Evolutionary conservation across 1,139 yeast species (phyloP).

Genomic region (Scheffersomyces segobiensis): DNA sequence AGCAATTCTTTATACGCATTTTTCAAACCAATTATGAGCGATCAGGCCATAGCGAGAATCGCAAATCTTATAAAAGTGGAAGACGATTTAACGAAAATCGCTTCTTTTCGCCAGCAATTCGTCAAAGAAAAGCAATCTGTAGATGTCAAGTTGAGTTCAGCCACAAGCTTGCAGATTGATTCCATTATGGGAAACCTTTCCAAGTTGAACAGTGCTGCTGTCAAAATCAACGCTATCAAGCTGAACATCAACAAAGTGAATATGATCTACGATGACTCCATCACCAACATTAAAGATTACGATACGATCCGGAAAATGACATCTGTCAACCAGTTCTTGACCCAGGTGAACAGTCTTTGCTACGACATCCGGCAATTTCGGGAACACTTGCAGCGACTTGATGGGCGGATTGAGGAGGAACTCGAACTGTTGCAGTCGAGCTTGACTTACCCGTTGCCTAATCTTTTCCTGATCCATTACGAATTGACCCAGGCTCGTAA

Average conservation of each 20-base stretch:
- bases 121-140: slow-evolving; percentile 67
- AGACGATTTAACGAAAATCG: slow-evolving; percentile 60
- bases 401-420: slow-evolving; percentile 54
- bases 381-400: slow-evolving; percentile 50
- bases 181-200: slow-evolving; percentile 44
- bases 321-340: slow-evolving; percentile 68
- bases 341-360: slow-evolving; percentile 66
- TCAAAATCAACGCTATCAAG: slow-evolving; percentile 48
- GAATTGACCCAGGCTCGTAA: slow-evolving; percentile 71
- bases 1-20: neutral
- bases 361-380: slow-evolving; percentile 62
- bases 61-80: slow-evolving; percentile 48
- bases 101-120: slow-evolving; percentile 58
- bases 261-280: slow-evolving; percentile 53
- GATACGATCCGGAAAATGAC: slow-evolving; percentile 63
- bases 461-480: slow-evolving; percentile 67
- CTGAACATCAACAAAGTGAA: slow-evolving; percentile 61
- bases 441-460: slow-evolving; percentile 58
- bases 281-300: slow-evolving; percentile 54
- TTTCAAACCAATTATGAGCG: slow-evolving; percentile 30
- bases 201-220: slow-evolving; percentile 36
- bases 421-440: slow-evolving; percentile 48
- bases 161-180: slow-evolving; percentile 62
- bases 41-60: slow-evolving; percentile 44
- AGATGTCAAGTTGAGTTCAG: slow-evolving; percentile 69